Base-by-base conservation (phyloP, 352 stramenopile genomes). In the Pythium biforme region DNA sequence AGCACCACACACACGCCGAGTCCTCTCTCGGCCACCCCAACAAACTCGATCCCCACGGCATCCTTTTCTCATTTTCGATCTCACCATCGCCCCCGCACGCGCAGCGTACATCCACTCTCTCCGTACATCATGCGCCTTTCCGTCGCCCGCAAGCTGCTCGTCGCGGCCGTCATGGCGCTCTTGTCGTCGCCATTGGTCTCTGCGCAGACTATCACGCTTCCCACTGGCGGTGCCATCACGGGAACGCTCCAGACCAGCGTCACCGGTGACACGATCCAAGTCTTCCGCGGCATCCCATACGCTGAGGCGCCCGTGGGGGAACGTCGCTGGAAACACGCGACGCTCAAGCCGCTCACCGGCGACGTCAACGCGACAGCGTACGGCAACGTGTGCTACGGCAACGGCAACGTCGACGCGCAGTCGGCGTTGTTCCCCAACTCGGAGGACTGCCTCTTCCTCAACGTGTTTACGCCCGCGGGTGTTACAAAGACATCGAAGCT, bases 361-460 rank as follows among this genome's bases (percentile, higher is more conserved):
- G 29, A 34, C 29, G 41, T 65, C 19, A 43, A 52, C 12, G 58
- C 58, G 23, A 57, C 33, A 17, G 33, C 46, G 25, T 65, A 52
- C 41, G 23, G 23, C 0, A 65, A 34, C 15, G 41, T 65, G 4
- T 65, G 58, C 49, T 29, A 53, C 29, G 31, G 29, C 29, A 34
- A 34, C 29, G 29, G 29, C 29, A 34, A 34, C 29, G 29, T 34
- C 5, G 29, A 34, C 29, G 29, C 29, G 29, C 23, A 9, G 19
- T 40, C 20, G 19, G 31, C 3, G 14, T 15, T 10, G 27, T 63
- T 34, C 29, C 29, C 29, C 29, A 34, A 34, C 29, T 34, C 54
- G 1, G 72, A 79, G 25, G 69, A 79, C 48, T 79, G 72, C 26
- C 33, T 79, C 46, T 79, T 71, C 54, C 57, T 79, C 22, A 72